These are phyloP conservation scores for Mucor mucedo DNA, from an alignment of 371 early-diverging fungal species.

Conservation along the genomic window DNA sequence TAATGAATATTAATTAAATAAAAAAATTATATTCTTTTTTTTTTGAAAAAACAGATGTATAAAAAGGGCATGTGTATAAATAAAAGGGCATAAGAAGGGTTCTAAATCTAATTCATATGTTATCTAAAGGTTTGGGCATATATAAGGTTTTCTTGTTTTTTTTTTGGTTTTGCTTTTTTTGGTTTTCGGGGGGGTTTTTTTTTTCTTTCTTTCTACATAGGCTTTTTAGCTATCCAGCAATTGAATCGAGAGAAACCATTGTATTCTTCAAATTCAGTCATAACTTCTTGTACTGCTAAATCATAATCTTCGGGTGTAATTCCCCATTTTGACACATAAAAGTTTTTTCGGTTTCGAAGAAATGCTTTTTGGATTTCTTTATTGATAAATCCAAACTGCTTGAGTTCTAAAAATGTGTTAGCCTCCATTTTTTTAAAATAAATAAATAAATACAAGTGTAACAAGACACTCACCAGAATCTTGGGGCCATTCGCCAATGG, in stretches of 20 bases:
- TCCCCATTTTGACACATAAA: slow-evolving; percentile 45
- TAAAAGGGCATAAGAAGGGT: background rate
- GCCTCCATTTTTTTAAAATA: background rate
- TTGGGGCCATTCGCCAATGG: slow-evolving; percentile 56
- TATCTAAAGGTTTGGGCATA: no score
- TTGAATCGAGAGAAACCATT: slow-evolving; percentile 51
- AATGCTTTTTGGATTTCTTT: slow-evolving; percentile 50
- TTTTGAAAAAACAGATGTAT: background rate
- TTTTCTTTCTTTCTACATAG: background rate
- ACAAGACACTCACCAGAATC: slow-evolving; percentile 32
- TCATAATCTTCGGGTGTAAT: slow-evolving; percentile 52
- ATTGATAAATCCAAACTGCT: slow-evolving; percentile 59
- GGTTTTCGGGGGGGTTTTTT: no score
- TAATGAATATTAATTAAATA: background rate
- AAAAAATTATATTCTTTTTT: background rate
- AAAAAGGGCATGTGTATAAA: background rate
- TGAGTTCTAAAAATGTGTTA: slow-evolving; percentile 34
- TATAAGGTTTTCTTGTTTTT: background rate
- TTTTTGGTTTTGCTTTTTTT: no score
- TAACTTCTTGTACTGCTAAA: slow-evolving; percentile 47
- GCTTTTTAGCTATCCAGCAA: slow-evolving; percentile 48
- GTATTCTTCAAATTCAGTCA: slow-evolving; percentile 53
- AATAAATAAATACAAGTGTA: background rate
- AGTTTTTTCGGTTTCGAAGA: slow-evolving; percentile 41
- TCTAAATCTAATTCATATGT: background rate